A percentile compares a stretch with the other conserved stretches of the same genome.
Conservation (phyloP, 139 green algal species). For the Chlorella sp. region DNA sequence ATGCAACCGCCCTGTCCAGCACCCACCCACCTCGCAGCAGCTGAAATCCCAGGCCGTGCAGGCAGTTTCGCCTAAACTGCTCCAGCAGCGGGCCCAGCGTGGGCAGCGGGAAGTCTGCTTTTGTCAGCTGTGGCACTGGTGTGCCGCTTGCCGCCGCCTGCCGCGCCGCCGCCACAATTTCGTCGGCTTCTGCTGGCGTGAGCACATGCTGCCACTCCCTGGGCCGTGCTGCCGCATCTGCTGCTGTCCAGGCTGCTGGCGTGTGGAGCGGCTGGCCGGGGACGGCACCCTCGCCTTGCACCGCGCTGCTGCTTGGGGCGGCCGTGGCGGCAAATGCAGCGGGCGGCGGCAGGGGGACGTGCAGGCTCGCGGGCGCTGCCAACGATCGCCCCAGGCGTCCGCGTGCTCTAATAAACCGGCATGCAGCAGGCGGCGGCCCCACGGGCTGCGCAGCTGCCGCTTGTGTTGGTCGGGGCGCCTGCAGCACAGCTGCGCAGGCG, state of each 20-base stretch:
- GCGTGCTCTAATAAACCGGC: no score
- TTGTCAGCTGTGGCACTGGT: not conserved
- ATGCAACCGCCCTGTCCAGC: not conserved
- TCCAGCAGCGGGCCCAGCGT: constrained; percentile 57
- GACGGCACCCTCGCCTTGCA: not conserved
- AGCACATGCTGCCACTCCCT: not conserved
- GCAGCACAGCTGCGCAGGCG: no score
- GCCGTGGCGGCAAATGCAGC: no score
- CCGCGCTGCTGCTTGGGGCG: no score
- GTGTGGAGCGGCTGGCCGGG: not conserved
- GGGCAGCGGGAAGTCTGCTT: constrained; percentile 57
- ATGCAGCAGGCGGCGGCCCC: no score
- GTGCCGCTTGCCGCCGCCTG: not conserved
- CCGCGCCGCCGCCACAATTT: not conserved
- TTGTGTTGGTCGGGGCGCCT: no score
- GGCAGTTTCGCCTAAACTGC: constrained; percentile 40
- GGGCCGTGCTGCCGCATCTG: not conserved
- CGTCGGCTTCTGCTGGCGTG: not conserved
- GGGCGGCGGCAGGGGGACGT: no score
- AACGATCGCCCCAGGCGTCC: no score
- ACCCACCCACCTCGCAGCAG: constrained; percentile 52
- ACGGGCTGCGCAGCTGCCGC: no score
- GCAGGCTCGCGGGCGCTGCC: no score
- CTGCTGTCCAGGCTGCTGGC: constrained; percentile 6
- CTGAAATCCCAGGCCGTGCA: constrained; percentile 64